Evolutionary conservation across 2,329 filamentous ascomycete genomes (phyloP), one percentile per base, ranked within the genome.

Genomic region (Domatiomyces globalis): DNA sequence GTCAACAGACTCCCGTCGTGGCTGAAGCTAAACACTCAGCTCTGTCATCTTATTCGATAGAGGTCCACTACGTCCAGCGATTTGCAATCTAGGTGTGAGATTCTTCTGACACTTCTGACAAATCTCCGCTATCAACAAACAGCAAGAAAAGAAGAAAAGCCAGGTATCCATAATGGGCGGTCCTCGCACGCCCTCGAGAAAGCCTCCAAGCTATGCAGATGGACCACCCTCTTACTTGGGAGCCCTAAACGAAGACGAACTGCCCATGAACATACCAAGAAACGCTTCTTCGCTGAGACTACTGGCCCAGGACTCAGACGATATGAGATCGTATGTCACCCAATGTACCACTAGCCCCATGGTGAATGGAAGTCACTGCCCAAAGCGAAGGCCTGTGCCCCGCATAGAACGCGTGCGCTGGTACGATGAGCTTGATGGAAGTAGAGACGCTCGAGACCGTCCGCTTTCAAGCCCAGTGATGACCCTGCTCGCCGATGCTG

Each of bases 271-370:
- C 52, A 60, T 48, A 59, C 63, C 49, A 43, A 60, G 63, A 10
- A 65, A 67, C 60, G 64, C 65, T 20, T 62, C 67, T 7, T 71
- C 71, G 0, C 69, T 73, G 69, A 67, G 71, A 39, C 58, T 74
- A 53, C 58, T 74, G 25, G 70, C 71, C 5, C 67, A 67, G 8
- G 65, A 61, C 29, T 64, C 67, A 27, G 58, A 66, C 15, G 67
- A 70, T 25, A 61, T 63, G 29, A 66, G 61, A 63, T 60, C 65
- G 69, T 71, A 70, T 61, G 69, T 71, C 55, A 53, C 49, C 47
- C 46, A 39, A 51, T 43, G 49, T 55, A 48, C 49, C 48, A 58
- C 55, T 15, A 46, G 48, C 49, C 49, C 53, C 51, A 25, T 43
- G 29, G 51, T 54, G 5, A 47, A 51, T 33, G 49, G 52, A 45